Base-by-base conservation (phyloP, 2,329 filamentous ascomycete species). In the Chrysosporium keratinophilum region DNA sequence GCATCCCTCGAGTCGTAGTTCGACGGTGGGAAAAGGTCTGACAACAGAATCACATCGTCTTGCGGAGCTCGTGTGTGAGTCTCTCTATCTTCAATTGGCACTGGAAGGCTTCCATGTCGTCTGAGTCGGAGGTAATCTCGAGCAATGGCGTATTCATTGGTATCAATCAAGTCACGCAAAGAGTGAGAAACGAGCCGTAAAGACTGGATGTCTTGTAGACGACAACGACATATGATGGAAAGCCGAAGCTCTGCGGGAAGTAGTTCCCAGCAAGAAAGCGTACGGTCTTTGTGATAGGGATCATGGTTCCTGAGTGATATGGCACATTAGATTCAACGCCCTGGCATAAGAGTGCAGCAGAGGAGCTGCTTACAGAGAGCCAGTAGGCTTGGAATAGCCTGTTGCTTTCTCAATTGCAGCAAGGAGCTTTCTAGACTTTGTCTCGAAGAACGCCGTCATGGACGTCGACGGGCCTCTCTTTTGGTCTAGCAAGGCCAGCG, bases 1-100 rank as follows among this genome's bases (percentile, higher is more conserved):
- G 69, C 60, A 52, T 70, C 64, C 10, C 31, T 23, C 28, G 17
- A n/a, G 10, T 66, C 65, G 40, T 65, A 64, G 10, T 65, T 65
- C 40, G 64, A 58, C 0, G 71, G 71, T 4, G 68, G 70, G 47
- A 73, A 73, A 6, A 73, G 60, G 56, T 73, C 71, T 10, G 70
- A 72, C 14, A 73, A 60, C 20, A 73, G 64, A 37, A 73, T 66
- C 35, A 71, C 69, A 61, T 73, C 69, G 54, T 73, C 70, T 57
- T 70, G 64, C 3, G 71, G 69, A 39, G 68, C 69, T 43, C 69
- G 63, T 34, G 69, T 71, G 59, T 72, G 71, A 19, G 58, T 65
- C 46, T 62, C 63, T 35, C 67, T 64, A 52, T 59, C 57, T 42
- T 68, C 63, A 41, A 70, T 65, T 7, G 68, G 68, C 3, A 67